These are phyloP conservation scores for Cenchrus americanus DNA, from an alignment of 176 grass and related monocot genomes.

Conservation along the genomic window DNA sequence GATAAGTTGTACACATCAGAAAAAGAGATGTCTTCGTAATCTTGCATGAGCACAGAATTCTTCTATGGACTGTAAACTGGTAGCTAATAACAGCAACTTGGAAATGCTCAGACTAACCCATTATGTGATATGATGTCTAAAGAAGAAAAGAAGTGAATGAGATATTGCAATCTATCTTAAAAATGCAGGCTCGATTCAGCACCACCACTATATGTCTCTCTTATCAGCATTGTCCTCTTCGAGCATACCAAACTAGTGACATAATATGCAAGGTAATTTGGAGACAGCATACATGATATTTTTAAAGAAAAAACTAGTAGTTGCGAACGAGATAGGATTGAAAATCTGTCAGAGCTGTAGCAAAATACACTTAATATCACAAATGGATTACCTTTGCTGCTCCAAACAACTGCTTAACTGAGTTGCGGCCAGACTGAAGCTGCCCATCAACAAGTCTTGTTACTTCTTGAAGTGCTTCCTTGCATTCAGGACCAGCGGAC, in stretches of 20 bases:
- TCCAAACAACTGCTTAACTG: conserved; percentile 77
- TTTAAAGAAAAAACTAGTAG: not conserved
- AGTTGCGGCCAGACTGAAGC: conserved; percentile 60
- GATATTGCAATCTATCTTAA: conserved; percentile 16
- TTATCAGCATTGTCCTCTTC: conserved; percentile 19
- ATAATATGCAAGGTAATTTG: not conserved
- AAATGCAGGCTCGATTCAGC: conserved; percentile 4
- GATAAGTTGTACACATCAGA: conserved; percentile 10
- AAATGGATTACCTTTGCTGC: conserved; percentile 60
- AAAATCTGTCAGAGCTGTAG: conserved; percentile 28
- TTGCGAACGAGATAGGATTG: not conserved
- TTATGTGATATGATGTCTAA: conserved; percentile 24
- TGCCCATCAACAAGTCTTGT: conserved; percentile 73
- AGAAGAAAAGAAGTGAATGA: conserved; percentile 6
- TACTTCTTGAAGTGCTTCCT: conserved; percentile 88
- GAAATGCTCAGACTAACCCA: not conserved
- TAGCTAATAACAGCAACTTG: not conserved
- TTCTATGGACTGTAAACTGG: not conserved
- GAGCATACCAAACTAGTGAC: not conserved
- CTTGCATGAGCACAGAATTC: conserved; percentile 18
- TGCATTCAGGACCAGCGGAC: conserved; percentile 95
- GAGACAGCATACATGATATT: not conserved
- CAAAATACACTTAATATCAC: conserved; percentile 19
- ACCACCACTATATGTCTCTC: not conserved
- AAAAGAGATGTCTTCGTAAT: conserved; percentile 9